Evolutionary conservation across 768 basidiomycete genomes (phyloP), one percentile per base, ranked within the genome.

Genomic region (Phaeolepiota aurea): DNA sequence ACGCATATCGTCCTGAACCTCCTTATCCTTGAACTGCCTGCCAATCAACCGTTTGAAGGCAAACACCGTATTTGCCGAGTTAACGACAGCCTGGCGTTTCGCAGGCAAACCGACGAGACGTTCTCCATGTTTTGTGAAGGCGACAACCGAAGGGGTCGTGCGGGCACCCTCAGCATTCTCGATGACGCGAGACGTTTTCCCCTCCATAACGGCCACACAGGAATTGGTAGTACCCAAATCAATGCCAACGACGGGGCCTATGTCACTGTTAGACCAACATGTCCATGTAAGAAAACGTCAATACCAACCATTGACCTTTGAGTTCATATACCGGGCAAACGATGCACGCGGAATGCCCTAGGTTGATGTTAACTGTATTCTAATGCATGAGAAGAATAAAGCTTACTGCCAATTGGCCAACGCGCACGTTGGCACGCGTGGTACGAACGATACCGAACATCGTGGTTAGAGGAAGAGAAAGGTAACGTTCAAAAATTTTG

Each of bases 91-190:
- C 59, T 94, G 91, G 37, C 90, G 85, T 63, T 91, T 89, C 4
- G 91, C 91, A 18, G 91, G 90, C 20, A 90, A 76, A 62, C 91
- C 91, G 41, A 93, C 82, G 20, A 92, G 72, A 15, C 35, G 33
- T 40, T 35, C 40, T 49, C 19, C 32, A 56, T 60, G 55, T 38
- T 57, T 20, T 42, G 96, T 91, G 75, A 99, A 99, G 28, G 94
- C 94, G 50, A 98, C 90, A 42, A 97, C 91, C 28, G 96, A 99
- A 2, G 96, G 96, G 12, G 96, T 99, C 47, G 96, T 98, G 51
- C 96, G 82, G 43, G 87, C 87, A 71, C 96, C 94, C 70, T 98
- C 94, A 3, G 93, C 71, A 70, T 98, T 98, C 68, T 97, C 96
- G 51, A 99, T 85, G 48, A 98, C 94, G 50, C 88, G 85, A 37